Percentiles rank a stretch among this genome's conserved stretches.
Conservation (phyloP, 2,329 filamentous ascomycete genomes). For the Aspergillus novofumigatus region DNA sequence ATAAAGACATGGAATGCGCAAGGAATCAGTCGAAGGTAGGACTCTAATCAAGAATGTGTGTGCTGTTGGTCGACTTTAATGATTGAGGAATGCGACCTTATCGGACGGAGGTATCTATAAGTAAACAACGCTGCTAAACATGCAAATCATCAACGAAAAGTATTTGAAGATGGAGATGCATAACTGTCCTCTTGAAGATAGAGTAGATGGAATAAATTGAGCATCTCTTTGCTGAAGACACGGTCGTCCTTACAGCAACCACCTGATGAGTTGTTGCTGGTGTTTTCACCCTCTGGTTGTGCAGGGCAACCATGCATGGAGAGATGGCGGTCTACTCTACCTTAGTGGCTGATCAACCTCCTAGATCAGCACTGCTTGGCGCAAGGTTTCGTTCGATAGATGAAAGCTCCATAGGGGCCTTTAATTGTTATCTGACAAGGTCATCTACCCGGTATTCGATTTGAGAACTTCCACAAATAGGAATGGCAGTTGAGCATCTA, state of each 20-base stretch:
- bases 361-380: not conserved
- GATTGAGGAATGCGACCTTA: not conserved
- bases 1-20: not conserved
- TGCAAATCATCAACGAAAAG: not conserved
- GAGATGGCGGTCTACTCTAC: not conserved
- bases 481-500: not conserved
- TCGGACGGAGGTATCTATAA: not conserved
- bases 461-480: not conserved
- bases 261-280: conserved; percentile 8
- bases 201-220: not conserved
- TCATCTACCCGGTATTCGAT: not conserved
- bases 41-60: not conserved
- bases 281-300: conserved; percentile 12
- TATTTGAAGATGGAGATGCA: not conserved
- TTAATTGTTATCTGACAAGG: not conserved
- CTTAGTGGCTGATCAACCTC: not conserved
- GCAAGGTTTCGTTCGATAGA: not conserved
- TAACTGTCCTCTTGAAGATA: not conserved
- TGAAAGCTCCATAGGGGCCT: not conserved
- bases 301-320: conserved; percentile 13
- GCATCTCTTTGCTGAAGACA: not conserved
- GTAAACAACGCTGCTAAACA: not conserved
- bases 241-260: not conserved
- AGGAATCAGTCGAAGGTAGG: not conserved
- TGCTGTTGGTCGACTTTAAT: too few relatives aligned